These are phyloP conservation scores for Epichloe aotearoae DNA, from an alignment of 2,329 filamentous ascomycete genomes.

Conservation along the genomic window DNA sequence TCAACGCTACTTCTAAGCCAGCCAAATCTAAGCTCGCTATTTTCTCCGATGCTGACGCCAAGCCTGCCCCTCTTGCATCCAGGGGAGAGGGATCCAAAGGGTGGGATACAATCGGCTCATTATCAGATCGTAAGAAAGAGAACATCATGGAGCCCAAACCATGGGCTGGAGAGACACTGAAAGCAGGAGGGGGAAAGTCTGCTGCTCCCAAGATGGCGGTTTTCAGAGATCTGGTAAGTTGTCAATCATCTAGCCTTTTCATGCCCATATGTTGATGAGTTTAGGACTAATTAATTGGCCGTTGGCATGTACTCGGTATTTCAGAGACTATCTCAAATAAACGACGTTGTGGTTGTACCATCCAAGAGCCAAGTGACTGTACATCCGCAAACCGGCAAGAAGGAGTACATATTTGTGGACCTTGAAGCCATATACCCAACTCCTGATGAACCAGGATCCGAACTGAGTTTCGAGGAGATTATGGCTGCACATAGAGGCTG, in stretches of 20 bases:
- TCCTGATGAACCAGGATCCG: conserved; percentile 53
- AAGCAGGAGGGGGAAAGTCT: conserved; percentile 74
- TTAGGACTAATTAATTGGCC: conserved; percentile 81
- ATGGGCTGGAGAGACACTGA: conserved; percentile 84
- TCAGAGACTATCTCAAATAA: conserved; percentile 48
- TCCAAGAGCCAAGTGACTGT: conserved; percentile 64
- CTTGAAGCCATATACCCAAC: conserved; percentile 76
- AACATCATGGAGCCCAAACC: conserved; percentile 76
- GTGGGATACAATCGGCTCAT: conserved; percentile 83
- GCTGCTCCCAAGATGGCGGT: conserved; percentile 69
- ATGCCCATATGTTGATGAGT: conserved; percentile 66
- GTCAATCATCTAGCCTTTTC: conserved; percentile 18
- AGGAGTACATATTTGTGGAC: conserved; percentile 78
- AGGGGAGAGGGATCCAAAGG: conserved; percentile 50
- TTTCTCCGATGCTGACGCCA: conserved; percentile 65
- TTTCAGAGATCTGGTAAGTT: conserved; percentile 83
- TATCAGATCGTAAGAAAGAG: conserved; percentile 86
- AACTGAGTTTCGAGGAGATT: conserved; percentile 86
- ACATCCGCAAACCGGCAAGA: conserved; percentile 70
- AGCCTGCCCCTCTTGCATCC: conserved; percentile 41
- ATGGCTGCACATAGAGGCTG: conserved; percentile 65
- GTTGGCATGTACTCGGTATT: conserved; percentile 27
- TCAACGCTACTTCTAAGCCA: conserved; percentile 44
- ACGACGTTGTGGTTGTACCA: conserved; percentile 56
- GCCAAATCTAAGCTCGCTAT: conserved; percentile 76